These are phyloP conservation scores for Stereum hirsutum DNA, from an alignment of 1,284 basidiomycete species.

Conservation along the genomic window DNA sequence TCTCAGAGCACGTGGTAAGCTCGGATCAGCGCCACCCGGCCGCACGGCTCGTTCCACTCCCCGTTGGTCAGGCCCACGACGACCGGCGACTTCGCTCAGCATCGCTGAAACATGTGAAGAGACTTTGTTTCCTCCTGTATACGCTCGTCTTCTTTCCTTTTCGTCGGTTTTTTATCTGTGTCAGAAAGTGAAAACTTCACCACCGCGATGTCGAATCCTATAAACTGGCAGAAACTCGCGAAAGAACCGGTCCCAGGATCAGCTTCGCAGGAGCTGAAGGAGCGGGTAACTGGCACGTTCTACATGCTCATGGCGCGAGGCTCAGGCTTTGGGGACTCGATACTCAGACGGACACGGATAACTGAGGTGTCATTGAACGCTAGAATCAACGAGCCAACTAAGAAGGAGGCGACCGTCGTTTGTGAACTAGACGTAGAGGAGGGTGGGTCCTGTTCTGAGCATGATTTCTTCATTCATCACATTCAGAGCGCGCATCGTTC, in stretches of 20 bases:
- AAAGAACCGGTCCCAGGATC: too few relatives aligned
- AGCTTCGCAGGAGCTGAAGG: background rate
- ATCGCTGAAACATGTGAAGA: too few relatives aligned
- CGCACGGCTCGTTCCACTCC: too few relatives aligned
- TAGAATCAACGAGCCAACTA: conserved; percentile 3
- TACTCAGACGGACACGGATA: background rate
- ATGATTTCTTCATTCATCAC: background rate
- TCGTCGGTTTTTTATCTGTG: too few relatives aligned
- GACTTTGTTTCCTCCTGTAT: too few relatives aligned
- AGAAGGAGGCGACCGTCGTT: conserved; percentile 5
- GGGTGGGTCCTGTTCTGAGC: background rate
- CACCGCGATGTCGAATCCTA: too few relatives aligned
- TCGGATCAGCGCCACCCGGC: background rate
- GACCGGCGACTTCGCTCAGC: too few relatives aligned
- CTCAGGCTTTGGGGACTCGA: background rate
- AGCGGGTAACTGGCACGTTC: background rate
- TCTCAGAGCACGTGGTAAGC: background rate
- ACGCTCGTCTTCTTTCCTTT: too few relatives aligned
- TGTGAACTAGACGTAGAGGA: conserved; percentile 4
- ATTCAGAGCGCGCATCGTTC: background rate
- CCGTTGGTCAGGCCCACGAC: too few relatives aligned
- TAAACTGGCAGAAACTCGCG: too few relatives aligned
- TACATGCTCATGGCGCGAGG: background rate
- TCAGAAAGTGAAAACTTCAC: too few relatives aligned
- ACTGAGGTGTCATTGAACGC: conserved; percentile 2